Evolutionary conservation across 2,329 filamentous ascomycete species (phyloP).

Genomic region (Tolypocladium nubicola): DNA sequence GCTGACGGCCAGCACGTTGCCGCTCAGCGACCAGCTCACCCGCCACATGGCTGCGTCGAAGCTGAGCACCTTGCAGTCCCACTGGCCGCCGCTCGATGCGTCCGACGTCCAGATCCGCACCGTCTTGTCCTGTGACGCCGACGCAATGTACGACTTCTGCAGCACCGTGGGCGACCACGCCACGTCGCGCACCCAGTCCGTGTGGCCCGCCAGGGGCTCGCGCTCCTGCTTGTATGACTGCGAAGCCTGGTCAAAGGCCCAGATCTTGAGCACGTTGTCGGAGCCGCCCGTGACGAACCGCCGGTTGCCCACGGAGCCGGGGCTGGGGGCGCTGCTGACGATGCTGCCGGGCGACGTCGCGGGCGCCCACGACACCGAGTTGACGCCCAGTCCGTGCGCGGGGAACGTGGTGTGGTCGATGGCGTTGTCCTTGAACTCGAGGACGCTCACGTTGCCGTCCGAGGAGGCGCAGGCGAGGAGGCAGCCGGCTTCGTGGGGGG

Average conservation of each 20-base stretch:
- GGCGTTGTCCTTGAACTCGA: slow-evolving; percentile 94
- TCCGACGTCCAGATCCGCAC: slow-evolving; percentile 93
- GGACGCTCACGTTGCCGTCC: slow-evolving; percentile 84
- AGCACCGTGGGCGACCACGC: slow-evolving; percentile 94
- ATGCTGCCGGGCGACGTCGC: slow-evolving; percentile 75
- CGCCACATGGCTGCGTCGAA: slow-evolving; percentile 91
- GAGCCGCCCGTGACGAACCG: slow-evolving; percentile 91
- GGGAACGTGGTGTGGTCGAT: slow-evolving; percentile 85
- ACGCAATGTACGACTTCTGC: slow-evolving; percentile 93
- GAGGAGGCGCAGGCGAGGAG: slow-evolving; percentile 89
- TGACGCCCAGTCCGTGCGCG: slow-evolving; percentile 88
- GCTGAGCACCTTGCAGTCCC: slow-evolving; percentile 75
- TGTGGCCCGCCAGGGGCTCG: slow-evolving; percentile 65
- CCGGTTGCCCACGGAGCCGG: slow-evolving; percentile 53
- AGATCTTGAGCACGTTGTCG: slow-evolving; percentile 90
- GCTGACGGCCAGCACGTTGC: slow-evolving; percentile 89
- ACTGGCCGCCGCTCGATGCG: slow-evolving; percentile 50
- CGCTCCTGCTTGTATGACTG: slow-evolving; percentile 52
- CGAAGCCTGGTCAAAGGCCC: slow-evolving; percentile 62
- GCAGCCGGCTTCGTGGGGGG: slow-evolving; percentile 92
- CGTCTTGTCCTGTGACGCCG: slow-evolving; percentile 91
- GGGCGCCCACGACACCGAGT: slow-evolving; percentile 92
- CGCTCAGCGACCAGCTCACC: slow-evolving; percentile 94
- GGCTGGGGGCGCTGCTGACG: slow-evolving; percentile 57
- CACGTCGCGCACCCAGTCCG: slow-evolving; percentile 95